phyloP scores from a whole-genome alignment of 2,329 filamentous ascomycete species.

The Nothophoma quercina region DNA sequence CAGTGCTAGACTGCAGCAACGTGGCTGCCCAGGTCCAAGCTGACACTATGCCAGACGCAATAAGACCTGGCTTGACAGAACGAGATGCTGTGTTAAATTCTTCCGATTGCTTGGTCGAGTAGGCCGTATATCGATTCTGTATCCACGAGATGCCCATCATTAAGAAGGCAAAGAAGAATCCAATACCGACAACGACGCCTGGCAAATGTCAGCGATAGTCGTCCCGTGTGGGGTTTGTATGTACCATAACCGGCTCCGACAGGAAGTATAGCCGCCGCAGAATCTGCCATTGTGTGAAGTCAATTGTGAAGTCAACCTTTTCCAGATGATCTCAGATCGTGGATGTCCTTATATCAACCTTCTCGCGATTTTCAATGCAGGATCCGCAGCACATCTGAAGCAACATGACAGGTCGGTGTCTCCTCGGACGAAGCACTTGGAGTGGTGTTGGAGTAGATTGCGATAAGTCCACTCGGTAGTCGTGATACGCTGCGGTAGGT shows the following conservation, averaged over 20 bases:
- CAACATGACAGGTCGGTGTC: too few species aligned
- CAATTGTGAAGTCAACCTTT: too few species aligned
- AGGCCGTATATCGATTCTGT: slow-evolving; percentile 42
- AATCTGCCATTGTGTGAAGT: slow-evolving; percentile 3
- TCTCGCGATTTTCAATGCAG: neutral
- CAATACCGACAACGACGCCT: slow-evolving; percentile 58
- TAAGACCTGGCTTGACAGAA: slow-evolving; percentile 55
- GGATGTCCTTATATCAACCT: slow-evolving; percentile 2
- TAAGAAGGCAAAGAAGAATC: slow-evolving; percentile 48
- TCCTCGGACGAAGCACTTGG: too few species aligned
- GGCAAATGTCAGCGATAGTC: neutral
- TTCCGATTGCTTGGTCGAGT: slow-evolving; percentile 55
- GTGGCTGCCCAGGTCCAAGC: slow-evolving; percentile 61
- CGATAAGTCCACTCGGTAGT: neutral
- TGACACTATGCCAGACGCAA: slow-evolving; percentile 57
- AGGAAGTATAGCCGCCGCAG: slow-evolving; percentile 12
- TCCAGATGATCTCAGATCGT: too few species aligned
- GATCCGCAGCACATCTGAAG: neutral
- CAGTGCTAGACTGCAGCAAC: slow-evolving; percentile 36
- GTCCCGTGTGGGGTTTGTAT: neutral
- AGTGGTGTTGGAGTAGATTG: slow-evolving; percentile 10
- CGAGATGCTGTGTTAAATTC: slow-evolving; percentile 59
- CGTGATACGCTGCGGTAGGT: slow-evolving; percentile 14
- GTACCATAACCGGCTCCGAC: slow-evolving; percentile 59
- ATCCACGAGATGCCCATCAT: slow-evolving; percentile 50